These are phyloP conservation scores for Monosporascus sp. DNA, from an alignment of 2,329 filamentous ascomycete species.

Conservation along the genomic window DNA sequence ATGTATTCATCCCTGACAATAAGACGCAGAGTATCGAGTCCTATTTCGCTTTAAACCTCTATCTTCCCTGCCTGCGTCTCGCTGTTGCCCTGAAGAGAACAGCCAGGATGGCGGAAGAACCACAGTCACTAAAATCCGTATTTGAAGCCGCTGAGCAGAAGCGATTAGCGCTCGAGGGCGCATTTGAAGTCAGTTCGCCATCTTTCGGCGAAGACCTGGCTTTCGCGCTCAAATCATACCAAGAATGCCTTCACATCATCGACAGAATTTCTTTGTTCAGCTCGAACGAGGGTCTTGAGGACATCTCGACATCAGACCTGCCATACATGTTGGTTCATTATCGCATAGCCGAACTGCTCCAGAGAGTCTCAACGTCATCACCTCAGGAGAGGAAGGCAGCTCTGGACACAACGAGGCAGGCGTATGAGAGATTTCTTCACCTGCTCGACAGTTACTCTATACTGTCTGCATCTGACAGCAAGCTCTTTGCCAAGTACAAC, in stretches of 20 bases:
- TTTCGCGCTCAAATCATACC: constrained; percentile 63
- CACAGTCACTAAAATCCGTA: constrained; percentile 44
- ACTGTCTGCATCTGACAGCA: constrained; percentile 57
- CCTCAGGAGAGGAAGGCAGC: constrained; percentile 53
- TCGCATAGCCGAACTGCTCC: constrained; percentile 72
- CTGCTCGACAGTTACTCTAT: constrained; percentile 75
- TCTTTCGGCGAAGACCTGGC: constrained; percentile 63
- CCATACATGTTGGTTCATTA: constrained; percentile 78
- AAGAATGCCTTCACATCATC: constrained; percentile 65
- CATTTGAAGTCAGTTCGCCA: constrained; percentile 59
- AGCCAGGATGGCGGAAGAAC: constrained; percentile 33
- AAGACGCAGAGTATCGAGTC: no score
- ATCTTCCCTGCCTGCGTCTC: neutral
- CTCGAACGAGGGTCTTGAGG: constrained; percentile 81
- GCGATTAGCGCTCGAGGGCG: constrained; percentile 53
- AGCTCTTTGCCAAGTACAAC: constrained; percentile 66
- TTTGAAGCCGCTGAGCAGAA: constrained; percentile 46
- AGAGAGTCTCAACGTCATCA: constrained; percentile 54
- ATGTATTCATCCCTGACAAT: no score
- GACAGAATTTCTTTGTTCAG: constrained; percentile 78
- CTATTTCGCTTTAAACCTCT: neutral
- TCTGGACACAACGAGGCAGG: constrained; percentile 58
- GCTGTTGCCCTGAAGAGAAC: neutral
- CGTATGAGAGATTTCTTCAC: constrained; percentile 75
- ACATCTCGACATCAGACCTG: constrained; percentile 77